Percentiles rank a stretch among this genome's conserved stretches.
Conservation (phyloP, 257 asterid species). For the Fraxinus americana region DNA sequence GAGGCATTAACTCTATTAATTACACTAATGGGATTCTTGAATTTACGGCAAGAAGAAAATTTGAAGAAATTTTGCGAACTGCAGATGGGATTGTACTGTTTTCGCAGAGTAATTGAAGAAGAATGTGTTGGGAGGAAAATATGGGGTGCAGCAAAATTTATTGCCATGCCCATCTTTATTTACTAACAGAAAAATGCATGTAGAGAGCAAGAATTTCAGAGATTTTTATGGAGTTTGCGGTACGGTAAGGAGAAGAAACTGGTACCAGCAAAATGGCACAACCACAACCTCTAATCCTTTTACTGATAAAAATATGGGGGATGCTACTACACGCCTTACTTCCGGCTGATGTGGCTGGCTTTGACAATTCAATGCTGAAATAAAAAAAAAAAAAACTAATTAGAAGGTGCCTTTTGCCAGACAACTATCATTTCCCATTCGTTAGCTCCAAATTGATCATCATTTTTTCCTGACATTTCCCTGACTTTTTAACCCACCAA, state of each 20-base stretch:
- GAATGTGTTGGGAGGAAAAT: constrained; percentile 24
- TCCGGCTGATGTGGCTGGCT: no score
- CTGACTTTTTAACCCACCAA: no score
- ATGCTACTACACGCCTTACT: no score
- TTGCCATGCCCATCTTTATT: constrained; percentile 36
- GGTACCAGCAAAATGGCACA: constrained; percentile 12
- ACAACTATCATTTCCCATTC: no score
- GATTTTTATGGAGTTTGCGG: constrained; percentile 13
- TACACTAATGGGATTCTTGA: constrained; percentile 18
- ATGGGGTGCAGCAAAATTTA: constrained; percentile 32
- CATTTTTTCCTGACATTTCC: no score
- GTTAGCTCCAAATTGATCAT: no score
- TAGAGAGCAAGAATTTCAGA: constrained; percentile 9
- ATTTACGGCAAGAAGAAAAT: constrained; percentile 5
- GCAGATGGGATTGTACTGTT: constrained; percentile 25
- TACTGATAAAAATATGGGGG: background rate
- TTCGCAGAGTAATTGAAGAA: constrained; percentile 26
- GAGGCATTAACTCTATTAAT: constrained; percentile 30
- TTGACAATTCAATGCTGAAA: no score
- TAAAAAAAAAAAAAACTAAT: no score
- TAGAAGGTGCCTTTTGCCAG: no score
- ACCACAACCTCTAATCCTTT: background rate
- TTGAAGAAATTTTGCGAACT: constrained; percentile 17
- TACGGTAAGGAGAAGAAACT: constrained; percentile 9
- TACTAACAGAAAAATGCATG: background rate